Evolutionary conservation across 164 flowering plant genomes (phyloP).

Genomic region (Chimonanthus praecox): DNA sequence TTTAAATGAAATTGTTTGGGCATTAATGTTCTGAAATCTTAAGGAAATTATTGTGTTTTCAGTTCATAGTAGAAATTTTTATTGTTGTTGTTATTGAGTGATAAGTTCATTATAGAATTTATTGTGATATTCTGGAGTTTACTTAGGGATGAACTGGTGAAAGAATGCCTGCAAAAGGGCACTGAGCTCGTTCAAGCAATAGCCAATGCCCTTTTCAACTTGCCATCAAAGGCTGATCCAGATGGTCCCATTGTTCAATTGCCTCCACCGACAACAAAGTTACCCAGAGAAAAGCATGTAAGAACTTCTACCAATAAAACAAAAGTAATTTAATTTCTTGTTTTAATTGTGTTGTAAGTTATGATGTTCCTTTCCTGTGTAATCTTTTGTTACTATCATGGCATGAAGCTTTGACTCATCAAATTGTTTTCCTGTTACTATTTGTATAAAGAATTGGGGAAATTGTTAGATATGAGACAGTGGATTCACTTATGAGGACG

Average conservation of each 20-base stretch:
- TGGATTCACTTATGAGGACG: too few relatives aligned
- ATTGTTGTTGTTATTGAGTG: too few relatives aligned
- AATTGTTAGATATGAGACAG: too few relatives aligned
- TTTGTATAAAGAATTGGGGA: too few relatives aligned
- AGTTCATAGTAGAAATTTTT: too few relatives aligned
- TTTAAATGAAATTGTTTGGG: too few relatives aligned
- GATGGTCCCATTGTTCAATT: constrained; percentile 78
- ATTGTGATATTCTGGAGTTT: not conserved
- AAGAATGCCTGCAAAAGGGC: constrained; percentile 46
- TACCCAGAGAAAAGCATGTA: constrained; percentile 91
- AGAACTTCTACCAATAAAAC: constrained; percentile 9
- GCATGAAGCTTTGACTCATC: not conserved
- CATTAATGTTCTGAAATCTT: too few relatives aligned
- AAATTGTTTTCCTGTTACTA: not conserved
- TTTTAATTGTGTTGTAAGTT: too few relatives aligned
- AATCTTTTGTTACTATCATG: too few relatives aligned
- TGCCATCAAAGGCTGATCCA: constrained; percentile 61
- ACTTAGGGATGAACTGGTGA: constrained; percentile 63
- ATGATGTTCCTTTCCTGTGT: too few relatives aligned
- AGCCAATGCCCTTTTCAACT: constrained; percentile 58
- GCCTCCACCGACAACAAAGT: constrained; percentile 67
- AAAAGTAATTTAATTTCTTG: not conserved
- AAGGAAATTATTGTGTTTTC: too few relatives aligned
- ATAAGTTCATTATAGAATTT: not conserved
- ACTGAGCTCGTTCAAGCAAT: constrained; percentile 65